Evolutionary conservation across 2,329 filamentous ascomycete species (phyloP), one percentile per base, ranked within the genome.

Genomic region (Neophaeococcomyces mojaviensis): DNA sequence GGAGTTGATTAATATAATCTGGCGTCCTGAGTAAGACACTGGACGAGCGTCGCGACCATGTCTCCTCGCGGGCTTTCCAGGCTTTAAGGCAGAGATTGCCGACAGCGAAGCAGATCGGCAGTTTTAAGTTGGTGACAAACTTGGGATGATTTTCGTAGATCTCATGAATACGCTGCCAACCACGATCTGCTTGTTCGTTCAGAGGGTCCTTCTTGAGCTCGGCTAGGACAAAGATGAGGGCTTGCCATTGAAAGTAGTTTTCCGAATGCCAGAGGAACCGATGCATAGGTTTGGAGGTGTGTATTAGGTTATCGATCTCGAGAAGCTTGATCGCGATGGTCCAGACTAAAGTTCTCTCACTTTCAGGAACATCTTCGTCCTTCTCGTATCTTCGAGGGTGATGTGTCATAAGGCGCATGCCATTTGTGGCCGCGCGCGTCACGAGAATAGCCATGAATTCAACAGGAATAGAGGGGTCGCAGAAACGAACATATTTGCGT

Each of bases 401-500:
- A 46, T 72, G 68, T 3, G 73, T 67, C 30, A 67, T 59, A 4
- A 74, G 49, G 8, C 72, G 62, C 46, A 71, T 67, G 36, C 64
- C 65, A 42, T 60, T 63, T 31, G 71, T 59, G 3, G 69, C 65
- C 3, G 67, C 64, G 44, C 69, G 63, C 1, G 62, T 68, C 52
- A 76, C 66, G 15, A 68, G 62, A 8, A 64, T 60, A 10, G 68
- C 65, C 39, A 74, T 61, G 48, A 70, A 65, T 49, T 73, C 69
- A 39, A 70, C 37, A 0, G 76, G 71, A 34, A 77, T 63, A 12
- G 52, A 66, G 55, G 71, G 69, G 45, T 76, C 63, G 39, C 72
- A 73, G 48, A 79, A 69, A 35, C 65, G 64, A 22, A 80, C 62
- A 53, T 78, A 79, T 45, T 72, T 72, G 30, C 71, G 62, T 53